Base-by-base conservation (phyloP, 768 basidiomycete genomes). In the Daedaleopsis nitida region DNA sequence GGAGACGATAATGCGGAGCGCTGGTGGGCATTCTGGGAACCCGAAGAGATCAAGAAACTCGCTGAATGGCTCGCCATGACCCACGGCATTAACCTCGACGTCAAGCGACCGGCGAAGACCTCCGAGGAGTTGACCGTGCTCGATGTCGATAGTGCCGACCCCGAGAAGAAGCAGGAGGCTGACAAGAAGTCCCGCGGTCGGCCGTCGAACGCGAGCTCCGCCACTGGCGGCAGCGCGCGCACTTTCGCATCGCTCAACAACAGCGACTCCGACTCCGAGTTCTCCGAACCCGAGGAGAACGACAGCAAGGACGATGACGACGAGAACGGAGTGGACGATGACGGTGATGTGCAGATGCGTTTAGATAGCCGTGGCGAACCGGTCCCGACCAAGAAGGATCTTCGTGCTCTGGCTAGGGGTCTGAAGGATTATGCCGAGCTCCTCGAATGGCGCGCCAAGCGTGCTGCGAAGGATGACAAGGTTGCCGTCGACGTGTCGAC, bases 1-100 rank as follows among this genome's bases (percentile, higher is more conserved):
- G 76, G 74, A 5, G 80, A 80, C 2, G 72, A 75, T 5, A 76
- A 75, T 12, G 74, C 67, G 3, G 82, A 86, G 55, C 76, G 75
- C n/a, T 93, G 91, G 91, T 92, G 90, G 88, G 88, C 81, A 13
- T 86, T 92, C 73, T 82, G 80, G 76, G 79, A 88, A 10, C 83
- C 86, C 0, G 75, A 75, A 39, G 89, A 92, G 60, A 85, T 93
- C 59, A 69, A 73, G 54, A 86, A 83, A 69, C 72, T 92, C 21
- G 84, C 85, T 2, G 80, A 85, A 53, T 92, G 88, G 88, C 74
- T 91, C 35, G 75, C 78, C 44, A 75, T 79, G 66, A 83, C 82
- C 69, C 75, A 79, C 52, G 78, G 74, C 17, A 69, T 84, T 21
- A 73, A 78, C 52, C 77, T 54, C 27, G 72, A 65, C 39, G 35